Percentiles rank a stretch among this genome's conserved stretches.
phyloP scores from a whole-genome alignment of 176 grass and related monocot species.

The Bonia amplexicaulis region DNA sequence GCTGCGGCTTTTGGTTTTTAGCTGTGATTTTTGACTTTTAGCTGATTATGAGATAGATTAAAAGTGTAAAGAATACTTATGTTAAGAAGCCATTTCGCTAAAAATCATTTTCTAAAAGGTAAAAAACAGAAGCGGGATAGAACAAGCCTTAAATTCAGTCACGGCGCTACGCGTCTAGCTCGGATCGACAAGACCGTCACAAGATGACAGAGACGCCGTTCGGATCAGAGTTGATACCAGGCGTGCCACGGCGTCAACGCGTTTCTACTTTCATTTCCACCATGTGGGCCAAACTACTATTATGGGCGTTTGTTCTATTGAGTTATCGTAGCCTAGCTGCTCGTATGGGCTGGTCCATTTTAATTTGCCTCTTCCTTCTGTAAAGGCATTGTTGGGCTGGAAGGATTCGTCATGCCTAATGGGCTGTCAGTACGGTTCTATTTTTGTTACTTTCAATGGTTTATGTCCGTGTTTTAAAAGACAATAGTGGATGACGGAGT shows the following conservation, averaged over 20 bases:
- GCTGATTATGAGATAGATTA: fast-evolving
- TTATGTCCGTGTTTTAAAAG: too few species aligned
- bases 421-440: not conserved
- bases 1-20: too few species aligned
- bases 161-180: not conserved
- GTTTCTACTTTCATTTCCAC: not conserved
- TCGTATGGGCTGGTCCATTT: not conserved
- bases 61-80: too few species aligned
- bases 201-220: not conserved
- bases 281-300: not conserved
- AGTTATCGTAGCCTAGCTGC: not conserved
- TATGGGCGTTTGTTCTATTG: not conserved
- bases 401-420: not conserved
- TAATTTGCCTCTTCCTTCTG: too few species aligned
- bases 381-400: not conserved
- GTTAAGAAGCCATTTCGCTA: too few species aligned
- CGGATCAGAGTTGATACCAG: too few species aligned
- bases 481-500: fast-evolving
- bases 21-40: too few species aligned
- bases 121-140: too few species aligned
- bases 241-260: too few species aligned
- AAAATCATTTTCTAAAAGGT: too few species aligned
- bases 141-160: slow-evolving; percentile 8
- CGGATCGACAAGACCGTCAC: not conserved
- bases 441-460: fast-evolving